Evolutionary conservation across 2,329 filamentous ascomycete genomes (phyloP).

Genomic region (Didymella exigua): DNA sequence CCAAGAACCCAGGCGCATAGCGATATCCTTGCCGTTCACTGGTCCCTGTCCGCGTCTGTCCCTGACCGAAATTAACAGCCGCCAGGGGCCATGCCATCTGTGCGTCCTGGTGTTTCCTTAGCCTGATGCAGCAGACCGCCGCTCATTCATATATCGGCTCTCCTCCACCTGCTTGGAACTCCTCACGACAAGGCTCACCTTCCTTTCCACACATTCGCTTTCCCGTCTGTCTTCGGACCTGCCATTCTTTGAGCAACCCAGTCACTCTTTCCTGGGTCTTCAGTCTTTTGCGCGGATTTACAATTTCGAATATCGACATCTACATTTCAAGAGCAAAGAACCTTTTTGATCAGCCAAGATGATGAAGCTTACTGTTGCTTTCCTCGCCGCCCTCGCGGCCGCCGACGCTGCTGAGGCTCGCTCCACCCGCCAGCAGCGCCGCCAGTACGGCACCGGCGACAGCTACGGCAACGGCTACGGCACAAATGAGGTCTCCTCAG

Average conservation of each 20-base stretch:
- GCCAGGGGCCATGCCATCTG: conserved; percentile 38
- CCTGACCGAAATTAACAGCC: conserved; percentile 45
- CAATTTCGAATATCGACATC: conserved; percentile 33
- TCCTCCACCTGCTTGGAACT: conserved; percentile 19
- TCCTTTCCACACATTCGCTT: conserved; percentile 45
- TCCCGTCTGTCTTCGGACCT: conserved; percentile 38
- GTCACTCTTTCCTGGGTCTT: conserved; percentile 47
- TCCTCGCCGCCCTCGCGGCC: conserved; percentile 40
- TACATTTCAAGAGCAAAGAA: conserved; percentile 34
- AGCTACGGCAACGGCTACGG: conserved; percentile 17
- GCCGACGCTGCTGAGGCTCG: conserved; percentile 30
- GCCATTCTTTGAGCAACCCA: conserved; percentile 45
- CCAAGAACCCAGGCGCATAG: conserved; percentile 9
- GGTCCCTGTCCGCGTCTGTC: conserved; percentile 32
- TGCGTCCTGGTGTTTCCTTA: conserved; percentile 33
- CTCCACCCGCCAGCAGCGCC: conserved; percentile 37
- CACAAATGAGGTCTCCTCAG: conserved; percentile 15
- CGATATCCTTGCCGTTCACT: conserved; percentile 28
- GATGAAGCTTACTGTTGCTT: conserved; percentile 44
- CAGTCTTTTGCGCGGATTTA: conserved; percentile 35
- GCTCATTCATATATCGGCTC: conserved; percentile 43
- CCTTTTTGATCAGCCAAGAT: conserved; percentile 23
- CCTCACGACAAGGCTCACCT: conserved; percentile 44
- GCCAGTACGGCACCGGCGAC: conserved; percentile 30
- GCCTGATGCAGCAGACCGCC: conserved; percentile 35